A percentile compares a stretch with the other conserved stretches of the same genome.
phyloP scores from a whole-genome alignment of 768 basidiomycete genomes.

The Amanita polypyramis region DNA sequence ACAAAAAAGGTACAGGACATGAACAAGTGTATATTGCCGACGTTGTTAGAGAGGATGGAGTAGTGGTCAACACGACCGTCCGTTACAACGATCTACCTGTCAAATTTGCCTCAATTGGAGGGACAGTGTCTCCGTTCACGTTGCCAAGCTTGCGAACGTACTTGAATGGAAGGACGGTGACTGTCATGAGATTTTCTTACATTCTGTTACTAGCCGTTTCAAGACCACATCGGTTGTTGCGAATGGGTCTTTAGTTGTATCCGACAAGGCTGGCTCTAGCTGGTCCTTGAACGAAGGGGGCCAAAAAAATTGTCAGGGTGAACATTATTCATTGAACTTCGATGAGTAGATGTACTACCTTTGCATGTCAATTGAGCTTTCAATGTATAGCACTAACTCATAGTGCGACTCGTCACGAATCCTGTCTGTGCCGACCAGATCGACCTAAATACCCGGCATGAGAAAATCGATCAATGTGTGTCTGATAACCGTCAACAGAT shows the following conservation, averaged over 20 bases:
- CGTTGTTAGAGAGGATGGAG: not conserved
- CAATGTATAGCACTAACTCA: no score
- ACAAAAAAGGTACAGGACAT: not conserved
- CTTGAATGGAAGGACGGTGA: not conserved
- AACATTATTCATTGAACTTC: not conserved
- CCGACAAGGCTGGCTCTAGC: not conserved
- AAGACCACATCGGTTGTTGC: not conserved
- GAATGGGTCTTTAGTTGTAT: not conserved
- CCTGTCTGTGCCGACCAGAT: no score
- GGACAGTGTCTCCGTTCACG: not conserved
- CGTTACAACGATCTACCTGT: not conserved
- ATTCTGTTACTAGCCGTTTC: not conserved
- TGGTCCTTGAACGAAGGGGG: not conserved
- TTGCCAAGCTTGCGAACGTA: constrained; percentile 1
- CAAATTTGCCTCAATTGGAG: not conserved
- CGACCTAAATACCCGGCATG: no score
- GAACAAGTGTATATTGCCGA: constrained; percentile 8
- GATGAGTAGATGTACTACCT: no score
- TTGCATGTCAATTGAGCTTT: no score
- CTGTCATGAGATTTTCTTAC: not conserved
- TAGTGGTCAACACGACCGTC: constrained; percentile 2
- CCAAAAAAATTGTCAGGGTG: not conserved
- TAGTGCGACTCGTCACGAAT: not conserved
- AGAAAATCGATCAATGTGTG: no score
- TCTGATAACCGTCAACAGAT: no score